Conservation (phyloP, 2,329 filamentous ascomycete genomes). For the Thelonectria discophora region DNA sequence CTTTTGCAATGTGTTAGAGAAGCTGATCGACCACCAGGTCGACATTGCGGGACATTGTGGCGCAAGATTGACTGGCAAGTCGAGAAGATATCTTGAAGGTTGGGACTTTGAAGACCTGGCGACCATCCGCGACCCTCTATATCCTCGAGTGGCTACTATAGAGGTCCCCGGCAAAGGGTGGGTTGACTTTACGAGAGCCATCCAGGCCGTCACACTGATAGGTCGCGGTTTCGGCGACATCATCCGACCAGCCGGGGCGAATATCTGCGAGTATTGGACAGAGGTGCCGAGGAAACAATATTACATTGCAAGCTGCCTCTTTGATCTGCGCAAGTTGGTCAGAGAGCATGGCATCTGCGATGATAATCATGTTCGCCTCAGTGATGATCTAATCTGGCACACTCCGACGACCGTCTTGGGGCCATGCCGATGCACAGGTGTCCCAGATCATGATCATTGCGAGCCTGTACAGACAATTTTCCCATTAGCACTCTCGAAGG, state of each 20-base stretch:
- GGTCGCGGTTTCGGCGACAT: conserved; percentile 37
- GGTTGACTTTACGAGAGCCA: conserved; percentile 37
- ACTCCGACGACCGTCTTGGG: conserved; percentile 7
- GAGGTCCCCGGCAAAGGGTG: conserved; percentile 26
- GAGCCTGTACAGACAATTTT: conserved; percentile 14
- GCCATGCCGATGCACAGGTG: conserved; percentile 2
- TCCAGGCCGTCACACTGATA: conserved; percentile 35
- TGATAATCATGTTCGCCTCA: conserved; percentile 2
- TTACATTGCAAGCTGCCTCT: conserved; percentile 10
- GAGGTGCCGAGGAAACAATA: conserved; percentile 20
- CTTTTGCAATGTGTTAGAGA: conserved; percentile 33
- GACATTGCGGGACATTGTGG: conserved; percentile 22
- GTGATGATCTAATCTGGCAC: conserved; percentile 1
- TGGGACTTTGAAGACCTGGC: conserved; percentile 45
- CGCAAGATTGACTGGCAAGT: conserved; percentile 8
- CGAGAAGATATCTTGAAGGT: conserved; percentile 40
- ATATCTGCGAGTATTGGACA: conserved; percentile 11
- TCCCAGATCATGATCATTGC: conserved; percentile 1
- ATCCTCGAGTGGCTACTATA: conserved; percentile 35
- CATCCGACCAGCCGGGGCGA: conserved; percentile 19
- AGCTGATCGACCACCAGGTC: conserved; percentile 40
- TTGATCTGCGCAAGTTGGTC: conserved; percentile 1
- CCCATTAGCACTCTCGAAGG: background rate
- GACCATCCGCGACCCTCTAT: conserved; percentile 20
- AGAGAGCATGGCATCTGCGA: background rate